Percentiles rank a stretch among this genome's conserved stretches.
These are phyloP conservation scores for Colletotrichum aenigma DNA, from an alignment of 2,329 filamentous ascomycete genomes.

Conservation along the genomic window DNA sequence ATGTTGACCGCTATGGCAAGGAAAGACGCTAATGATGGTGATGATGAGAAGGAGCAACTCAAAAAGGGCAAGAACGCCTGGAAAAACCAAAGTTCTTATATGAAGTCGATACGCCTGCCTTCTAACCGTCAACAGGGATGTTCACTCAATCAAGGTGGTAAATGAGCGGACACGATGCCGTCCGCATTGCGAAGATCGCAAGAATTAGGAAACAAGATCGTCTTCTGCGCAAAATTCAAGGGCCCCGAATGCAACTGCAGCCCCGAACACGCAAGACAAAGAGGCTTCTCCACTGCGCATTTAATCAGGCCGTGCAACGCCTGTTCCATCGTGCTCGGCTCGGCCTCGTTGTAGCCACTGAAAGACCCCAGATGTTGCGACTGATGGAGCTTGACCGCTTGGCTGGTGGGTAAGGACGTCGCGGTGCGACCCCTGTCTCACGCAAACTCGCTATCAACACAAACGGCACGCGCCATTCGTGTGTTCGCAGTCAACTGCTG, in stretches of 20 bases:
- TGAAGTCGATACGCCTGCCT: not conserved
- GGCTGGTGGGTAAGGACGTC: not conserved
- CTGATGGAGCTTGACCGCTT: not conserved
- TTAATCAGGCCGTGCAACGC: not conserved
- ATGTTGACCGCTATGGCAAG: not conserved
- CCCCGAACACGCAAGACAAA: not conserved
- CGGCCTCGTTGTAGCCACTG: not conserved
- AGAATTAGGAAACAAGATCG: not conserved
- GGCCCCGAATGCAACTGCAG: not conserved
- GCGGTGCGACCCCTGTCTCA: not conserved
- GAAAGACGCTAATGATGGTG: not conserved
- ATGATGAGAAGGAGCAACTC: not conserved
- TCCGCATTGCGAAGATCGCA: not conserved
- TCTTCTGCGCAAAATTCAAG: not conserved
- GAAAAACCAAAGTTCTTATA: not conserved
- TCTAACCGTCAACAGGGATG: not conserved
- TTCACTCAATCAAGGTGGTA: not conserved
- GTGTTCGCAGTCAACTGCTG: not conserved
- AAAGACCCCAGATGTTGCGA: not conserved
- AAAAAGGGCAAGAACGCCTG: not conserved
- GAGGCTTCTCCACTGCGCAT: not conserved
- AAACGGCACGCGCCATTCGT: not conserved
- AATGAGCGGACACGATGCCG: not conserved
- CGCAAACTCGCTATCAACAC: not conserved
- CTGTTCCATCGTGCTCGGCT: not conserved